Base-by-base conservation (phyloP, 2,329 filamentous ascomycete genomes). In the Harringtonia aguacate region DNA sequence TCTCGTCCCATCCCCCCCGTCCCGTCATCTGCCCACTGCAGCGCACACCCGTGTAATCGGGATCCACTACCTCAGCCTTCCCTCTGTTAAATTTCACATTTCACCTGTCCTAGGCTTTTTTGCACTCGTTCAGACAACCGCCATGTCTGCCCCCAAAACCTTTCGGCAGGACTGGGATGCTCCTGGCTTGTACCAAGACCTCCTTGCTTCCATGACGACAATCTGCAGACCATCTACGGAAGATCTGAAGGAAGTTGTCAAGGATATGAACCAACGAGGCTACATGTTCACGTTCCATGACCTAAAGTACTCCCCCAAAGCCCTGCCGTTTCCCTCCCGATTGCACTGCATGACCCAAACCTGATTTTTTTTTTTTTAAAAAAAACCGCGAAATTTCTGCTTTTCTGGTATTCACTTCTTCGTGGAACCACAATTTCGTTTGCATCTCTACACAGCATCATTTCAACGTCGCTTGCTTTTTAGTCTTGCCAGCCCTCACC, bases 131-230 rank as follows among this genome's bases (percentile, higher is more conserved):
- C 21, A 13, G 4, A 5, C 14, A 12, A 3, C 21, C 17, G 27
- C 4, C 30, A 42, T 42, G 40, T 10, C 24, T 27, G n/a, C 40
- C 13, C 8, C 39, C 20, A 34, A 4, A 21, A n/a, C 17, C 43
- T 48, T 24, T 50, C 41, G 43, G 13, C 43, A 54, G 50, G 60
- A 56, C 29, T 74, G 69, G 69, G 62, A 62, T 24, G 53, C 47
- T 1, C 48, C 60, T 6, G 55, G 58, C 9, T 59, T 64, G 17
- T 67, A 73, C 37, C 56, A 67, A 46, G 66, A 67, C 34, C 63
- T 73, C 35, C 58, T 74, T 30, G 45, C 64, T 8, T 61, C 61
- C 24, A 46, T 72, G 21, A 53, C 66, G n/a, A 57, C 61, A 22
- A 55, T 61, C 8, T 49, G 65, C 43, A 61, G 58, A 31, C 59